Base-by-base conservation (phyloP, 495 filamentous ascomycete genomes). In the Aspergillus olivimuriae region DNA sequence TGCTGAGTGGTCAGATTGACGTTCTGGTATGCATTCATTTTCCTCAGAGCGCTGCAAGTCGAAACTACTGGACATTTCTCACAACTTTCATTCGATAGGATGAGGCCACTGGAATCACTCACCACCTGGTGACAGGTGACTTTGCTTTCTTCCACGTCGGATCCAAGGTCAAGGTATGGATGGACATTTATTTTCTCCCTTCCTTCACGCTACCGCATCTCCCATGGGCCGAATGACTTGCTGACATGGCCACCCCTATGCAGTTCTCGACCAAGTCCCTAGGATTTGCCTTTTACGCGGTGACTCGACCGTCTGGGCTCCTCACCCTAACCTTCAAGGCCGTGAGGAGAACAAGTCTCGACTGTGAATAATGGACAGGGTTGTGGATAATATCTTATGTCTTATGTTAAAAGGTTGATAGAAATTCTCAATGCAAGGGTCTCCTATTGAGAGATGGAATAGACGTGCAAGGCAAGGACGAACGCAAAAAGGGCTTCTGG, bases 71-170 rank as follows among this genome's bases (percentile, higher is more conserved):
- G 23, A 17, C 38, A 16, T 32, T 34, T 6, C 31, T 34, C 5
- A 41, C 10, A 16, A 21, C 5, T 17, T 21, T 20, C 17, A 22
- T 2, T 22, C n/a, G 33, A 24, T 30, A 63, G 60, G 57, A 63
- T 22, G 60, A 63, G 45, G 60, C 60, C 19, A 63, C 60, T 10
- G 60, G 60, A 8, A 44, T 58, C 35, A 60, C 57, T 20, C 60
- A 60, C 23, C 57, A 60, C 35, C 52, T 63, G 24, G 55, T 58
- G 11, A 50, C 54, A 0, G 60, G 60, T 26, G 60, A 63, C 42
- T 63, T 60, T 46, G 57, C 60, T 24, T 63, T 63, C 43, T 63
- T 63, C 52, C 32, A 58, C 36, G 60, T 62, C 19, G 59, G 59
- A 37, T 53, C 56, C 12, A 62, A 62, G 44, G 56, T 60, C 34